These are phyloP conservation scores for Marchantia paleacea DNA, from an alignment of 225 moss, liverwort and hornwort genomes.

Conservation along the genomic window DNA sequence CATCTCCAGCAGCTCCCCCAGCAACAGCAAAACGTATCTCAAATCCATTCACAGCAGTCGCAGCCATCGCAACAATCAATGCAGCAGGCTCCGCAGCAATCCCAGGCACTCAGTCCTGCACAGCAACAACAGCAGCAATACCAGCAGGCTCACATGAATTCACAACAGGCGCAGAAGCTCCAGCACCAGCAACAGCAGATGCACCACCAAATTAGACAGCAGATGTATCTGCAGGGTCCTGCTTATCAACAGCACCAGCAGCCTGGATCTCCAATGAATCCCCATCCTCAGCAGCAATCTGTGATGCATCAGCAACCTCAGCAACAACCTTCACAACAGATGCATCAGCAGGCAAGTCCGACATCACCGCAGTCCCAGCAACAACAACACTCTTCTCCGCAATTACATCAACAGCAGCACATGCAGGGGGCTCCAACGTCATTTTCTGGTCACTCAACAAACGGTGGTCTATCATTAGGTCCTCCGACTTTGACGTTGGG, in stretches of 20 bases:
- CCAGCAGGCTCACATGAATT: conserved; percentile 26
- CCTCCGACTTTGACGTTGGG: conserved; percentile 38
- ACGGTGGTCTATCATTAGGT: conserved; percentile 32
- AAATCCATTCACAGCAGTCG: conserved; percentile 23
- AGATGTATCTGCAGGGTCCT: conserved; percentile 29
- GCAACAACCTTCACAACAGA: conserved; percentile 28
- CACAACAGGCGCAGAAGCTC: conserved; percentile 33
- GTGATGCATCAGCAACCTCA: conserved; percentile 20
- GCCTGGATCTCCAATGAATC: conserved; percentile 22
- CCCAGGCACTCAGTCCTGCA: conserved; percentile 21
- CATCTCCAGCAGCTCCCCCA: conserved; percentile 22
- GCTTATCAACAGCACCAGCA: conserved; percentile 29
- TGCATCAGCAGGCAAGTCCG: conserved; percentile 31
- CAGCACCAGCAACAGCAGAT: conserved; percentile 46
- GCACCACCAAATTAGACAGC: conserved; percentile 33
- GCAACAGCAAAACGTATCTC: conserved; percentile 28
- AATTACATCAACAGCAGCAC: conserved; percentile 27
- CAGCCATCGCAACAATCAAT: conserved; percentile 26
- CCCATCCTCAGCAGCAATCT: conserved; percentile 21
- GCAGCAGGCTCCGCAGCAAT: conserved; percentile 27
- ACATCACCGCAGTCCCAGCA: conserved; percentile 30
- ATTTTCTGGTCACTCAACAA: conserved; percentile 21
- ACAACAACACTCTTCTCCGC: conserved; percentile 20
- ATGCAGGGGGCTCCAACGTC: conserved; percentile 13
- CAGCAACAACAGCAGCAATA: conserved; percentile 55